Percentiles rank a stretch among this genome's conserved stretches.
Conservation (phyloP, 2,329 filamentous ascomycete species). For the Colletotrichum melonis region DNA sequence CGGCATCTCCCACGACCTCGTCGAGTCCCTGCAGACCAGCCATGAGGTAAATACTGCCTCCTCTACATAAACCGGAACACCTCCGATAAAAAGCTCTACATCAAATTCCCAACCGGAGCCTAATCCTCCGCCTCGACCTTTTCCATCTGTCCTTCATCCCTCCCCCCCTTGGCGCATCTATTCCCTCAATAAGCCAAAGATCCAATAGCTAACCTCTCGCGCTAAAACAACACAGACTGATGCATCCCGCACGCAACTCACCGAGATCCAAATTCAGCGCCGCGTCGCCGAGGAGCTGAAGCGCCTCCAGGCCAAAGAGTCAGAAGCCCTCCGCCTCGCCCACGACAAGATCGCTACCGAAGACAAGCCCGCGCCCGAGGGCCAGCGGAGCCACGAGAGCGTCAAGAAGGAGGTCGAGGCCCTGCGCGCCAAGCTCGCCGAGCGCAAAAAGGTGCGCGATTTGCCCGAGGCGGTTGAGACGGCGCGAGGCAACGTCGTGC, state of each 20-base stretch:
- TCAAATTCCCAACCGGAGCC: background rate
- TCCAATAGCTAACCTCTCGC: constrained; percentile 18
- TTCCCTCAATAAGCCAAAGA: background rate
- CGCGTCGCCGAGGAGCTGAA: constrained; percentile 89
- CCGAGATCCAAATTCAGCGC: constrained; percentile 89
- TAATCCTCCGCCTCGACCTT: background rate
- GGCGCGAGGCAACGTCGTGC: constrained; percentile 80
- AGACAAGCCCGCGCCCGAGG: constrained; percentile 43
- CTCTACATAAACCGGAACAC: background rate
- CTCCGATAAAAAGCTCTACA: background rate
- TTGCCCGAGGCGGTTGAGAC: constrained; percentile 78
- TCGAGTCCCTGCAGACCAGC: constrained; percentile 85
- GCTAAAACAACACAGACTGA: constrained; percentile 82
- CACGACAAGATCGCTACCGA: constrained; percentile 70
- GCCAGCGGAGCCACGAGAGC: constrained; percentile 52
- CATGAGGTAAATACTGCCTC: constrained; percentile 74
- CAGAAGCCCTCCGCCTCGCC: constrained; percentile 74
- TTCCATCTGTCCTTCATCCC: background rate
- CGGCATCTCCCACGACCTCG: constrained; percentile 80
- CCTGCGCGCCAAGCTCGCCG: constrained; percentile 69
- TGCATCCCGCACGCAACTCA: constrained; percentile 81
- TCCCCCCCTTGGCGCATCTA: constrained; percentile 8
- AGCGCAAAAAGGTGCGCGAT: constrained; percentile 73
- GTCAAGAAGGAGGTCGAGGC: constrained; percentile 71
- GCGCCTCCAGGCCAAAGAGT: constrained; percentile 78